Evolutionary conservation across 768 basidiomycete species (phyloP).

Genomic region (Amanita brunnescens): DNA sequence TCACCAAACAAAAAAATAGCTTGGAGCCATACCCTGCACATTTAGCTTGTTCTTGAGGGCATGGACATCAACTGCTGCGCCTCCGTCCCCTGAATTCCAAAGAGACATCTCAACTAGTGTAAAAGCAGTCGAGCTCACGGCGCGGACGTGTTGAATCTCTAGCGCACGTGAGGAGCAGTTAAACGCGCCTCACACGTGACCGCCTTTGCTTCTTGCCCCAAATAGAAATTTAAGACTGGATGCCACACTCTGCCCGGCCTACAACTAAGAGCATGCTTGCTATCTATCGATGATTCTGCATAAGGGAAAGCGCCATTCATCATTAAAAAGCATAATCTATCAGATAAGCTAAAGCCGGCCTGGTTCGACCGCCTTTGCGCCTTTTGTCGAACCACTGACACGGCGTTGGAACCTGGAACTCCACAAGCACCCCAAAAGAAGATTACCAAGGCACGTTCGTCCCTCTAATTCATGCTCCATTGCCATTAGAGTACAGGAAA

Average conservation of each 20-base stretch:
- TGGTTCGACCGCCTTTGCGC: not conserved
- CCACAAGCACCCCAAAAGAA: not conserved
- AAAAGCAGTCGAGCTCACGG: not conserved
- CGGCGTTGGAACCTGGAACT: not conserved
- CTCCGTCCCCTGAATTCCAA: slow-evolving; percentile 36
- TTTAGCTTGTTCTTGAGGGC: slow-evolving; percentile 38
- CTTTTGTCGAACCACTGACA: not conserved
- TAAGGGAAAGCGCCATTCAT: too few relatives aligned
- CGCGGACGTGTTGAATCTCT: not conserved
- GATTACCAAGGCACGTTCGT: not conserved
- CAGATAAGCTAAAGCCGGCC: not conserved
- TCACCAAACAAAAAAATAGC: not conserved
- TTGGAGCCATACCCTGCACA: slow-evolving; percentile 33
- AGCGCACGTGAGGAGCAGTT: not conserved
- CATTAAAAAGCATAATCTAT: too few relatives aligned
- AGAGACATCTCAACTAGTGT: slow-evolving; percentile 28
- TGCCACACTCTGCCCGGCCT: too few relatives aligned
- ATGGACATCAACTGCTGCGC: slow-evolving; percentile 39
- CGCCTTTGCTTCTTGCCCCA: not conserved
- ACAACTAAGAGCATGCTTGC: too few relatives aligned
- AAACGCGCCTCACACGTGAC: slow-evolving; percentile 1
- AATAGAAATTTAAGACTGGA: not conserved
- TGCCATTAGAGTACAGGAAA: not conserved
- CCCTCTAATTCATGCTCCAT: not conserved
- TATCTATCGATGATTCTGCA: too few relatives aligned